Percentiles rank a stretch among this genome's conserved stretches.
Evolutionary conservation across 306 rosid genomes (phyloP).

Genomic region (Cercis canadensis): DNA sequence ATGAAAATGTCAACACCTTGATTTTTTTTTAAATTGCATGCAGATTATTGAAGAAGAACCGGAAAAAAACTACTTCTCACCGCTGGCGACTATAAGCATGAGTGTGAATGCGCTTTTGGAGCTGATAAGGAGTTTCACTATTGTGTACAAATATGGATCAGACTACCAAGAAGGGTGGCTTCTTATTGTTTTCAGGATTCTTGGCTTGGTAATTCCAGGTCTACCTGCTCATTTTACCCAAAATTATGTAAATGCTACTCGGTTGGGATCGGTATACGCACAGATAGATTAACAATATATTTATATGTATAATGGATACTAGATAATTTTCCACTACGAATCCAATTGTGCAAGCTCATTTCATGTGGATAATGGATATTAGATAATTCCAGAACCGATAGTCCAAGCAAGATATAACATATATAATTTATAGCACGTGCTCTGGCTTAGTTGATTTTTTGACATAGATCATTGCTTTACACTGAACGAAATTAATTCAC

Average conservation of each 20-base stretch:
- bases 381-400: too few species aligned
- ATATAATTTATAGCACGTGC: too few species aligned
- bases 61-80: constrained; percentile 55
- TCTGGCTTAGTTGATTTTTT: too few species aligned
- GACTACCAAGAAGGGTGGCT: constrained; percentile 53
- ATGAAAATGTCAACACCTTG: neutral
- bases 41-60: constrained; percentile 58
- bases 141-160: constrained; percentile 39
- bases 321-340: too few species aligned
- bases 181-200: constrained; percentile 39
- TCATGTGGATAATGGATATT: too few species aligned
- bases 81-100: constrained; percentile 38
- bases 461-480: too few species aligned
- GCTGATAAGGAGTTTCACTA: constrained; percentile 57
- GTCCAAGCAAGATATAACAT: too few species aligned
- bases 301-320: too few species aligned
- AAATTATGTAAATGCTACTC: constrained; percentile 61
- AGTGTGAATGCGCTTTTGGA: constrained; percentile 45
- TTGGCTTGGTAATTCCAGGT: constrained; percentile 53
- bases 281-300: too few species aligned
- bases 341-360: too few species aligned
- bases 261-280: constrained; percentile 38
- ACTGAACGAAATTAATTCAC: too few species aligned
- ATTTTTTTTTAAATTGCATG: neutral
- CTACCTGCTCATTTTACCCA: constrained; percentile 56